Conservation (phyloP, 2,329 filamentous ascomycete genomes). For the Chaetomium strumarium region DNA sequence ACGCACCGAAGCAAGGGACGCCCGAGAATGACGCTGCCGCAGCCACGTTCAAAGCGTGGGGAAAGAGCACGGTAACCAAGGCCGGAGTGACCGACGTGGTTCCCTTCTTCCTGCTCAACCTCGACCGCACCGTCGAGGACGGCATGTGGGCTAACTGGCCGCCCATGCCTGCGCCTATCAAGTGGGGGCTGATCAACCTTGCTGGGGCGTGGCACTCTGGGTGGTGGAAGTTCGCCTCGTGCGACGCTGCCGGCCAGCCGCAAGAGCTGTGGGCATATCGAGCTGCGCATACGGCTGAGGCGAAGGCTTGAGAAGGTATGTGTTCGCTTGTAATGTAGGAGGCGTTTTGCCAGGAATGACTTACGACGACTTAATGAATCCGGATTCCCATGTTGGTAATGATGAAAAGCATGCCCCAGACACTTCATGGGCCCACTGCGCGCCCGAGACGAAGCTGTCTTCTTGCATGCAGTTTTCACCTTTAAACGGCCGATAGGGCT, state of each 20-base stretch:
- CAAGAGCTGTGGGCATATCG: slow-evolving; percentile 48
- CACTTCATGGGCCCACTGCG: no score
- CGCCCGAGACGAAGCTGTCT: no score
- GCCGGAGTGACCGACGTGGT: slow-evolving; percentile 54
- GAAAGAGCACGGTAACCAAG: slow-evolving; percentile 58
- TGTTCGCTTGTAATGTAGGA: neutral
- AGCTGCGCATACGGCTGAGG: slow-evolving; percentile 5
- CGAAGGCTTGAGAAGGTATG: slow-evolving; percentile 5
- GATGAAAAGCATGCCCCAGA: neutral
- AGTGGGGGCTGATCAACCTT: slow-evolving; percentile 55
- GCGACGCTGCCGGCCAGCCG: slow-evolving; percentile 47
- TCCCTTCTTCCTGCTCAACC: slow-evolving; percentile 59
- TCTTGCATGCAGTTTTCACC: no score
- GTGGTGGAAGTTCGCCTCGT: slow-evolving; percentile 63
- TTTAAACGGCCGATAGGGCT: no score
- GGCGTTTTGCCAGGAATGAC: neutral
- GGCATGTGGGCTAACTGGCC: slow-evolving; percentile 59
- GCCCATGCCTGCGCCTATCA: slow-evolving; percentile 55
- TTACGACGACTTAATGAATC: neutral
- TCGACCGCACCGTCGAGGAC: slow-evolving; percentile 54
- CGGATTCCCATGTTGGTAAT: no score
- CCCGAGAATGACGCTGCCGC: slow-evolving; percentile 41
- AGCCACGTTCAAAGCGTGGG: slow-evolving; percentile 53
- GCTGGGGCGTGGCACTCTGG: slow-evolving; percentile 49
- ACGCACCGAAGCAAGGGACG: slow-evolving; percentile 43